phyloP scores from a whole-genome alignment of 371 early-diverging fungal genomes.

The Blyttiomyces sp. region DNA sequence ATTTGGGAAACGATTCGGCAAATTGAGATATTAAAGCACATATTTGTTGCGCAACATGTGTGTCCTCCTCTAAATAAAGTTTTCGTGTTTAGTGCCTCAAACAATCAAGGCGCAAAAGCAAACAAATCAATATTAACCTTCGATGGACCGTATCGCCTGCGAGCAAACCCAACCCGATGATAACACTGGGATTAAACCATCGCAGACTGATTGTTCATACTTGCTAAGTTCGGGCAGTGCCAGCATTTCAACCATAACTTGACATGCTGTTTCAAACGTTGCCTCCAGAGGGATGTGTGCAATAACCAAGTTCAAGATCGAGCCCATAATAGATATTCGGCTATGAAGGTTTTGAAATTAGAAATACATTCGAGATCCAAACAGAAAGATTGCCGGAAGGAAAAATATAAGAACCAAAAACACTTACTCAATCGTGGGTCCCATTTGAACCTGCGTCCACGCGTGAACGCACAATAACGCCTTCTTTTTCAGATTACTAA shows the following conservation, averaged over 20 bases:
- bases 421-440: slow-evolving; percentile 22
- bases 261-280: slow-evolving; percentile 15
- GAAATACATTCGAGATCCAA: background rate
- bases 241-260: slow-evolving; percentile 20
- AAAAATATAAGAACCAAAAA: no score
- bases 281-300: slow-evolving; percentile 3
- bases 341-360: slow-evolving; percentile 1
- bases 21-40: slow-evolving; percentile 14
- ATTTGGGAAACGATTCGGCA: slow-evolving; percentile 22
- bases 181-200: slow-evolving; percentile 12
- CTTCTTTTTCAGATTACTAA: slow-evolving; percentile 12
- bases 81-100: background rate
- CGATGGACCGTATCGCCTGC: slow-evolving; percentile 8
- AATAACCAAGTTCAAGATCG: slow-evolving; percentile 5
- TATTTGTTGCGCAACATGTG: slow-evolving; percentile 6
- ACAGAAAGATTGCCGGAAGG: background rate
- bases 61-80: slow-evolving; percentile 23
- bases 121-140: slow-evolving; percentile 9
- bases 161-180: slow-evolving; percentile 7
- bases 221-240: slow-evolving; percentile 4
- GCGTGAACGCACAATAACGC: slow-evolving; percentile 24
- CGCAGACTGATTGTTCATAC: slow-evolving; percentile 22
- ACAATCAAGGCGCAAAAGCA: background rate
- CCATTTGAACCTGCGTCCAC: slow-evolving; percentile 18
- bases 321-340: slow-evolving; percentile 1